Conservation (phyloP, 1,284 basidiomycete genomes). For the Athelia psychrophila region DNA sequence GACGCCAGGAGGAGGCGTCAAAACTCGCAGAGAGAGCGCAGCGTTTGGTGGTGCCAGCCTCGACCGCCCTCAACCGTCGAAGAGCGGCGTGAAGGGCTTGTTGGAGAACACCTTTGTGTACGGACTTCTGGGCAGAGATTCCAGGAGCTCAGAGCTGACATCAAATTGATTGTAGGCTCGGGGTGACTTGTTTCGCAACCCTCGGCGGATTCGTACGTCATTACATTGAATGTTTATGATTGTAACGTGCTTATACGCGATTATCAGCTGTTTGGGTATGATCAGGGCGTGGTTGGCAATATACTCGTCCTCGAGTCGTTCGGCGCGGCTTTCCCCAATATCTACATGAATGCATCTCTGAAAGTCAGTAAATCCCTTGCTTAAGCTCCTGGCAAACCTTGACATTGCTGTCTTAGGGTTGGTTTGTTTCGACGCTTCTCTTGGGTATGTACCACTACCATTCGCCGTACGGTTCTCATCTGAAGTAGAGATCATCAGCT, state of each 20-base stretch:
- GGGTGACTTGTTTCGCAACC: conserved; percentile 28
- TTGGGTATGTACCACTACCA: conserved; percentile 20
- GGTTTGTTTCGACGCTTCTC: conserved; percentile 28
- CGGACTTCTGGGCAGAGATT: conserved; percentile 2
- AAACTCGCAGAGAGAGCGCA: too few species aligned
- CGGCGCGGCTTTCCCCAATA: conserved; percentile 27
- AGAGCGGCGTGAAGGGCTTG: conserved; percentile 20
- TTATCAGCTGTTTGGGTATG: conserved; percentile 28
- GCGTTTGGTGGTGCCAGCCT: too few species aligned
- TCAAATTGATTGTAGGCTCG: conserved; percentile 16
- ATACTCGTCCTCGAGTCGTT: conserved; percentile 31
- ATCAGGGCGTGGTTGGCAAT: conserved; percentile 31
- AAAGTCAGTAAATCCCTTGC: conserved; percentile 19
- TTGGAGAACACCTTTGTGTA: conserved; percentile 27
- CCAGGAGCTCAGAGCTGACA: background rate
- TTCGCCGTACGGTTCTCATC: background rate
- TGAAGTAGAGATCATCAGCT: conserved; percentile 11
- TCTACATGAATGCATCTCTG: conserved; percentile 24
- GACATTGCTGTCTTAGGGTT: conserved; percentile 22
- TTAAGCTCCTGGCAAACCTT: too few species aligned
- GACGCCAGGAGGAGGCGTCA: too few species aligned
- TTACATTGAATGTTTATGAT: background rate
- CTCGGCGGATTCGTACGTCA: conserved; percentile 26
- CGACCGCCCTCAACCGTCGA: too few species aligned
- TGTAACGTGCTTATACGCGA: background rate